A percentile compares a stretch with the other conserved stretches of the same genome.
Conservation (phyloP, 1,139 yeast species). For the Suhomyces bolitotheri region DNA sequence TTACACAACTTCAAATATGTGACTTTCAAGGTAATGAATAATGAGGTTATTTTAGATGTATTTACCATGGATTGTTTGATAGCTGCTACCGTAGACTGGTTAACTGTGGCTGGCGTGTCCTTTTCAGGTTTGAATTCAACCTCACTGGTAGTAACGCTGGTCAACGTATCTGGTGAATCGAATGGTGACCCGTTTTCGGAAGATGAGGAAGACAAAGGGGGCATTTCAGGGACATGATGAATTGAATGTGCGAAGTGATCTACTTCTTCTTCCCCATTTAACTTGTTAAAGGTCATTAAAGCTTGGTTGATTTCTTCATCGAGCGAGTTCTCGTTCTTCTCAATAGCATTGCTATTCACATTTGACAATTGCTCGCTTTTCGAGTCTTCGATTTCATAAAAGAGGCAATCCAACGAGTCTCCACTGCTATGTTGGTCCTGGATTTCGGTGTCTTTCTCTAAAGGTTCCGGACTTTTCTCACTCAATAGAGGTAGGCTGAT, state of each 20-base stretch:
- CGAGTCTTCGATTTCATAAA: slow-evolving; percentile 12
- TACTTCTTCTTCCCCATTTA: slow-evolving; percentile 13
- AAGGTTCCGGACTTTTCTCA: no score
- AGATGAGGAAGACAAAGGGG: slow-evolving; percentile 11
- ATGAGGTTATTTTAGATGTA: slow-evolving; percentile 27
- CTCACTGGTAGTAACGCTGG: slow-evolving; percentile 18
- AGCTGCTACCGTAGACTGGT: slow-evolving; percentile 24
- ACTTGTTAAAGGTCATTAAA: slow-evolving; percentile 21
- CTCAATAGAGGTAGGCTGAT: no score
- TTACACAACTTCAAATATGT: slow-evolving; percentile 40
- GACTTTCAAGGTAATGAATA: slow-evolving; percentile 34
- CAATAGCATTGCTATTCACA: no score
- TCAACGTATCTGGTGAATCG: slow-evolving; percentile 17
- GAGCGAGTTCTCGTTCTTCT: slow-evolving; percentile 9
- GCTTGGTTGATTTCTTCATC: slow-evolving; percentile 26
- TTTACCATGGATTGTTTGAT: slow-evolving; percentile 33
- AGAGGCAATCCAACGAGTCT: slow-evolving; percentile 8
- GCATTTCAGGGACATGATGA: background rate
- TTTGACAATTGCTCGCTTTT: no score
- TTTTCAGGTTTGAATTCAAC: slow-evolving; percentile 11
- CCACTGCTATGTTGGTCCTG: no score
- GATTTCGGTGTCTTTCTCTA: no score
- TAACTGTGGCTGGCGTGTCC: slow-evolving; percentile 7
- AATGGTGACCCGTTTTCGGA: slow-evolving; percentile 19
- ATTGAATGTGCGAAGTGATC: slow-evolving; percentile 1